Evolutionary conservation across 2,329 filamentous ascomycete genomes (phyloP), one percentile per base, ranked within the genome.

Genomic region (Aspergillus fischeri): DNA sequence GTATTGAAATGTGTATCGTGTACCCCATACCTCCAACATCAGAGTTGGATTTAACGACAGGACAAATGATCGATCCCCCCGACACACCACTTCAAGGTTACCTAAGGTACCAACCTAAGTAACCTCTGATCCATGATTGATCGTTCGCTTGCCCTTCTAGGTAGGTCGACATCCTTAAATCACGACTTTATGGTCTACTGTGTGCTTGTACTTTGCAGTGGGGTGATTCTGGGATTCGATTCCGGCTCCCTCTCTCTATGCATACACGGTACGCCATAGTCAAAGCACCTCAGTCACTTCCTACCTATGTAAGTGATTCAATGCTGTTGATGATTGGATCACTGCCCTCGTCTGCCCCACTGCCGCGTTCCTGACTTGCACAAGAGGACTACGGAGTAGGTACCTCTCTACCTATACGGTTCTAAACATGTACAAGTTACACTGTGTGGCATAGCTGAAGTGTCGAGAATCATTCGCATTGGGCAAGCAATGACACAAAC

Each of bases 281-380:
- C 32, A 17, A 38, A 38, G 11, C 14, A 4, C 28, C 28, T 29
- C 28, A 38, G 14, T 38, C 14, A 38, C 32, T 38, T 35, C 3
- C 14, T 35, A 2, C 14, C 11, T 14, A 1, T 11, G 47, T 48
- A 28, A 54, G 11, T 38, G 29, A 38, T 49, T 49, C 3, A 10
- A 38, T 54, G 21, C 5, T 14, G 42, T 21, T 21, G 42, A 52
- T 56, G 42, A 63, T 63, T 67, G 64, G 65, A 50, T 52, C 52
- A 49, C 35, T 54, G 53, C 45, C 53, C 57, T 65, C 55, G 60
- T 62, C 48, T 61, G 63, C 64, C 61, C 67, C 67, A 69, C 66
- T 44, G 55, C 64, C 61, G 65, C 62, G 66, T 68, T 66, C 67
- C 66, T 69, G 67, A 67, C 63, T 65, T 65, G 63, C 35, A 38